A percentile compares a stretch with the other conserved stretches of the same genome.
These are phyloP conservation scores for Sordariomycetes sp. DNA, from an alignment of 2,329 filamentous ascomycete genomes.

Conservation along the genomic window DNA sequence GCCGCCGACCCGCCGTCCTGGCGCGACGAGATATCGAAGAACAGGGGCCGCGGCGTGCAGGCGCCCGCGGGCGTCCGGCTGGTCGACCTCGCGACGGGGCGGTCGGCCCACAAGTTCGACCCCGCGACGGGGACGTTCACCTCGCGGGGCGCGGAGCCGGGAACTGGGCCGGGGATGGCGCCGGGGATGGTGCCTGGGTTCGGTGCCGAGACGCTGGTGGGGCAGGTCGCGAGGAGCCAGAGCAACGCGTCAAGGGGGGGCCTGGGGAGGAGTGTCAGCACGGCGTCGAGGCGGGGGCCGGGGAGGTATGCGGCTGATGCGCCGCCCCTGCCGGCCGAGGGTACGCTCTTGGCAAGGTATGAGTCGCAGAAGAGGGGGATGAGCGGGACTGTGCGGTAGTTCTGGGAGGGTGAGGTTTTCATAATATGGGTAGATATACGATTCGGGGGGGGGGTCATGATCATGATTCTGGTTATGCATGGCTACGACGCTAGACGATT, in stretches of 20 bases:
- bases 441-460: too few relatives aligned
- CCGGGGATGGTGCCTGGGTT: not conserved
- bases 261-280: not conserved
- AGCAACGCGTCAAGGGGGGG: not conserved
- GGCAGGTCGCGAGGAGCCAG: conserved; percentile 1
- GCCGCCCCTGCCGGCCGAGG: conserved; percentile 1
- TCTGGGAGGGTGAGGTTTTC: not conserved
- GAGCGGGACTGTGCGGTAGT: conserved; percentile 3
- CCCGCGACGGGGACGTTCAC: not conserved
- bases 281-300: not conserved
- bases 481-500: not conserved
- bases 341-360: not conserved
- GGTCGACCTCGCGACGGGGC: conserved; percentile 31
- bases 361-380: conserved; percentile 1
- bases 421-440: too few relatives aligned
- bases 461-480: not conserved
- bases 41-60: conserved; percentile 37
- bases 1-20: conserved; percentile 46
- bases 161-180: not conserved
- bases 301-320: not conserved
- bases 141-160: not conserved
- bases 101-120: conserved; percentile 1
- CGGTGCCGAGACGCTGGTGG: not conserved
- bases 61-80: conserved; percentile 29
- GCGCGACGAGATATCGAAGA: conserved; percentile 26